Percentiles rank a stretch among this genome's conserved stretches.
Conservation (phyloP, 768 basidiomycete genomes). For the Rhodotorula toruloides region DNA sequence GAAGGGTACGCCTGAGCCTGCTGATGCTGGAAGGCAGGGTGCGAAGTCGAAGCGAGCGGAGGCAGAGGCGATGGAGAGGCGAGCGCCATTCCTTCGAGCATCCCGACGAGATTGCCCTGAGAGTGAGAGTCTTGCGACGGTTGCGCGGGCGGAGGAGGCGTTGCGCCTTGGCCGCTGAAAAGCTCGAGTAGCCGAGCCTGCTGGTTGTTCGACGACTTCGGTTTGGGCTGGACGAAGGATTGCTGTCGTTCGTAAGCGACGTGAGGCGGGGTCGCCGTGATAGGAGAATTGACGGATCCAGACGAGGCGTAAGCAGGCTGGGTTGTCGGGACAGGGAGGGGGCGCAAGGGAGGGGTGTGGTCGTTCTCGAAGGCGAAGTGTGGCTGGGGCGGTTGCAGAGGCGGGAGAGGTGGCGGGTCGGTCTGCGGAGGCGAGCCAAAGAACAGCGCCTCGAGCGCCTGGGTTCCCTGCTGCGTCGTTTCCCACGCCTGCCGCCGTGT, state of each 20-base stretch:
- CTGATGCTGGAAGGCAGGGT: no score
- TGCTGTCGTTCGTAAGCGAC: conserved; percentile 32
- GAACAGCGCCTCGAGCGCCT: conserved; percentile 39
- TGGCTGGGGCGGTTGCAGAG: no score
- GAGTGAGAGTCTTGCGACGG: background rate
- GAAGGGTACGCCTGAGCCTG: no score
- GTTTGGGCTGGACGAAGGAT: conserved; percentile 32
- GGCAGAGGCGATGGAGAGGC: no score
- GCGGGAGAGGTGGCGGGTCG: background rate
- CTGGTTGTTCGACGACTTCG: conserved; percentile 14
- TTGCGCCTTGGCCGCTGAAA: conserved; percentile 8
- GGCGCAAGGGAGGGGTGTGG: background rate
- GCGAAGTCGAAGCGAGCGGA: no score
- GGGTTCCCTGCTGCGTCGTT: conserved; percentile 33
- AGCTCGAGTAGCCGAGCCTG: conserved; percentile 28
- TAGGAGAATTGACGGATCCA: background rate
- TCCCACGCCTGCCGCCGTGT: conserved; percentile 7
- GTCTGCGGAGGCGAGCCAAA: conserved; percentile 22
- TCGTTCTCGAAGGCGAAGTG: conserved; percentile 4
- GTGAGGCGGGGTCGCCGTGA: conserved; percentile 27
- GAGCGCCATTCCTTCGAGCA: no score
- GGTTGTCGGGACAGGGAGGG: background rate
- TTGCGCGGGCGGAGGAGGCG: background rate
- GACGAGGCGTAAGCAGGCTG: background rate
- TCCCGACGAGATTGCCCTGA: background rate